Percentiles rank a stretch among this genome's conserved stretches.
Conservation (phyloP, 257 asterid species). For the Nicotiana tabacum region DNA sequence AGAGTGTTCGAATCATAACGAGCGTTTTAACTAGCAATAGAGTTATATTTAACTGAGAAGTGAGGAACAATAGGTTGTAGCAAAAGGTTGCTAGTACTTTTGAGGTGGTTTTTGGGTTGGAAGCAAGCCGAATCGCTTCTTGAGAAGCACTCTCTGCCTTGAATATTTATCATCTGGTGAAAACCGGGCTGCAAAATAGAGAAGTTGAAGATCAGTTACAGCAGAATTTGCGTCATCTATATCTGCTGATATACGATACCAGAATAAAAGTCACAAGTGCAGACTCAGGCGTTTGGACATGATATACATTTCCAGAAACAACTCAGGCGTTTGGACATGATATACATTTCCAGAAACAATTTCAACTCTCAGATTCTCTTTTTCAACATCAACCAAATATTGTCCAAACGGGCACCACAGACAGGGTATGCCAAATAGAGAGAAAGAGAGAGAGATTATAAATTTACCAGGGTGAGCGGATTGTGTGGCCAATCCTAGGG, state of each 20-base stretch:
- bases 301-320: too few species aligned
- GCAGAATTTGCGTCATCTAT: not conserved
- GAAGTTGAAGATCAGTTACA: not conserved
- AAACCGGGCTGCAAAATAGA: constrained; percentile 57
- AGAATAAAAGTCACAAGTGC: not conserved
- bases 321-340: too few species aligned
- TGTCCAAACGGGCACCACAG: not conserved
- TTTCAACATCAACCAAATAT: too few species aligned
- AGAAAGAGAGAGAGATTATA: not conserved
- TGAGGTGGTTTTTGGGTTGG: constrained; percentile 69
- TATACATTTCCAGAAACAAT: too few species aligned
- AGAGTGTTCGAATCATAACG: not conserved
- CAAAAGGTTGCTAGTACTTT: constrained; percentile 35
- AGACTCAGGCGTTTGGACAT: too few species aligned
- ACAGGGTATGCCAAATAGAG: too few species aligned
- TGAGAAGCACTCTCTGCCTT: constrained; percentile 71
- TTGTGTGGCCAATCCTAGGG: constrained; percentile 53
- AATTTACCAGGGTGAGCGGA: constrained; percentile 82
- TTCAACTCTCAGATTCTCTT: too few species aligned
- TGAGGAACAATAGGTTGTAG: not conserved
- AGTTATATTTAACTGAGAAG: not conserved
- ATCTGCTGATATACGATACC: not conserved
- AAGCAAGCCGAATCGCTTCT: constrained; percentile 79
- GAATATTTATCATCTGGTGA: constrained; percentile 78
- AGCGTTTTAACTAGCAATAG: not conserved